Percentiles rank a stretch among this genome's conserved stretches.
Evolutionary conservation across 495 filamentous ascomycete species (phyloP).

Genomic region (Podospora sp.): DNA sequence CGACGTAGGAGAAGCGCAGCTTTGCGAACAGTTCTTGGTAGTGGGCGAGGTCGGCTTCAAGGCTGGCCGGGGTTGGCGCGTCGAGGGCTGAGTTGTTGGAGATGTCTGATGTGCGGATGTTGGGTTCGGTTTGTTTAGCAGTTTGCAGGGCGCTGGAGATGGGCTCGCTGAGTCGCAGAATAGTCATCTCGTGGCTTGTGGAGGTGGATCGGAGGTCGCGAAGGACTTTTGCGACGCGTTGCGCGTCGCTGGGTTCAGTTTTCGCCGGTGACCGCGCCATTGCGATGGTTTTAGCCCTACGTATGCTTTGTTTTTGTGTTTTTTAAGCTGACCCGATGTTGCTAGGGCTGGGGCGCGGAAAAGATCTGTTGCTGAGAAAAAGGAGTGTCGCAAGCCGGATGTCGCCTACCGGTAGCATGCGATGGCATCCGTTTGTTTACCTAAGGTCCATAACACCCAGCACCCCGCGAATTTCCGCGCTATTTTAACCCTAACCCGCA

Average conservation of each 20-base stretch:
- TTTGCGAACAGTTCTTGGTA: slow-evolving; percentile 96
- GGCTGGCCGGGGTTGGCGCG: slow-evolving; percentile 69
- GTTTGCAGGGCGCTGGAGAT: slow-evolving; percentile 49
- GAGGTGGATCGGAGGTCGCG: slow-evolving; percentile 35
- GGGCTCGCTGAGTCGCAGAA: slow-evolving; percentile 75
- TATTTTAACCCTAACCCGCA: too few relatives aligned
- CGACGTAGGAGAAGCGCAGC: slow-evolving; percentile 90
- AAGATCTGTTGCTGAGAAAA: too few relatives aligned
- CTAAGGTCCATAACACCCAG: too few relatives aligned
- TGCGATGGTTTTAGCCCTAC: not conserved
- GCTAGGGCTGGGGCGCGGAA: too few relatives aligned
- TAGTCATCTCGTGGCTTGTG: slow-evolving; percentile 59
- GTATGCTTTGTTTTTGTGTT: too few relatives aligned
- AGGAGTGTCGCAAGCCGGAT: too few relatives aligned
- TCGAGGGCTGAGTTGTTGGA: slow-evolving; percentile 62
- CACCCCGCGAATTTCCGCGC: too few relatives aligned
- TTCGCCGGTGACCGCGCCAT: slow-evolving; percentile 9
- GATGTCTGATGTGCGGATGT: slow-evolving; percentile 65
- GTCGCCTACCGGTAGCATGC: too few relatives aligned
- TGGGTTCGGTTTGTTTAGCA: slow-evolving; percentile 37
- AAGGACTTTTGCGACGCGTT: slow-evolving; percentile 34
- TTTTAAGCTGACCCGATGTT: too few relatives aligned
- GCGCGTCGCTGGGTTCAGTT: slow-evolving; percentile 1
- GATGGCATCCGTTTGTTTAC: too few relatives aligned
- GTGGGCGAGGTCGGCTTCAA: slow-evolving; percentile 84